A percentile compares a stretch with the other conserved stretches of the same genome.
phyloP scores from a whole-genome alignment of 2,329 filamentous ascomycete genomes.

The Hypoxylon sp. region DNA sequence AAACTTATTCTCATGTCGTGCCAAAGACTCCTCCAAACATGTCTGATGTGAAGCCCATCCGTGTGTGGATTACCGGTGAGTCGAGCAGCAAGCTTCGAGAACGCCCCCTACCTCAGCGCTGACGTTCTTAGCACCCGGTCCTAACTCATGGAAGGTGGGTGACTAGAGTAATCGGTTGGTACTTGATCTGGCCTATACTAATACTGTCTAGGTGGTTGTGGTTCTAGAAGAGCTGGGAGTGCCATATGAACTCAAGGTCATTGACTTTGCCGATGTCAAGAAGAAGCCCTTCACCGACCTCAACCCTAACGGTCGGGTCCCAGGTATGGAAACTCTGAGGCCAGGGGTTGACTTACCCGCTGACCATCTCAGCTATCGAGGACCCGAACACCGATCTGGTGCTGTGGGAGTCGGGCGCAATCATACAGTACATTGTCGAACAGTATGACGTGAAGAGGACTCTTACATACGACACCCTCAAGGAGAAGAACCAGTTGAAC shows the following conservation, averaged over 20 bases:
- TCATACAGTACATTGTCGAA: slow-evolving; percentile 54
- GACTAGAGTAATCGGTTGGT: background rate
- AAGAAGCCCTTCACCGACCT: slow-evolving; percentile 32
- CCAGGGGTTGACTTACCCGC: background rate
- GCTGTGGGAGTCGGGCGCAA: slow-evolving; percentile 57
- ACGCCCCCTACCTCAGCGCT: background rate
- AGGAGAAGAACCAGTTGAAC: slow-evolving; percentile 47
- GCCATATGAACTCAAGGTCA: slow-evolving; percentile 29
- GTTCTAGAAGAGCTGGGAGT: slow-evolving; percentile 32
- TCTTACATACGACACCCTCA: slow-evolving; percentile 46
- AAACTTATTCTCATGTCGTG: too few relatives aligned
- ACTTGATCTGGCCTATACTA: background rate
- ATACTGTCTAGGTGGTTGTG: slow-evolving; percentile 20
- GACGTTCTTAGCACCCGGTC: background rate
- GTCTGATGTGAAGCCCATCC: background rate
- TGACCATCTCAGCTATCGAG: slow-evolving; percentile 46
- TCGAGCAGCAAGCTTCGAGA: background rate
- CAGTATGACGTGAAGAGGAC: slow-evolving; percentile 50
- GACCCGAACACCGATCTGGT: slow-evolving; percentile 54
- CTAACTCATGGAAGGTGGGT: slow-evolving; percentile 18
- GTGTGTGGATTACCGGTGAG: background rate
- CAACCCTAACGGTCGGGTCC: slow-evolving; percentile 41
- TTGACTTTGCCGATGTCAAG: slow-evolving; percentile 30
- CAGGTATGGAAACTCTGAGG: background rate
- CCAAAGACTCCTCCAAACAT: too few relatives aligned